phyloP scores from a whole-genome alignment of 257 asterid genomes.

The Penstemon eatonii region DNA sequence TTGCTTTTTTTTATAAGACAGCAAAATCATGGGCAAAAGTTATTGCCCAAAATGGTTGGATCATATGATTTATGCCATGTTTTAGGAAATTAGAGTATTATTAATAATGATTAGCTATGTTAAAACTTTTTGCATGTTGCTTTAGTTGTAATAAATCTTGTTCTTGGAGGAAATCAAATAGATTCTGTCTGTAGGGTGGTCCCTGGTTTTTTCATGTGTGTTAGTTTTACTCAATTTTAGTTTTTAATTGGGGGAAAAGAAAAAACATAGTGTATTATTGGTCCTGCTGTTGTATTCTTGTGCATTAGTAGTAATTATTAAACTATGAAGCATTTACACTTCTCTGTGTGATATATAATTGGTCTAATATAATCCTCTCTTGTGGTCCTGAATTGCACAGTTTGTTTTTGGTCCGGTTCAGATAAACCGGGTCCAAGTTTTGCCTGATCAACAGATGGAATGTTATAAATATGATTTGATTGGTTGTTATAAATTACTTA shows the following conservation, averaged over 20 bases:
- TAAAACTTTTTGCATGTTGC: constrained; percentile 3
- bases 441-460: not conserved
- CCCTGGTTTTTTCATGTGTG: constrained; percentile 34
- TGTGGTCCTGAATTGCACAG: constrained; percentile 9
- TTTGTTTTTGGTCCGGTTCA: not conserved
- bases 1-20: constrained; percentile 21
- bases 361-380: not conserved
- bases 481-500: too few species aligned
- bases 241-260: not conserved
- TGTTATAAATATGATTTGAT: not conserved
- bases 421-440: not conserved
- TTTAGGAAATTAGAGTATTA: constrained; percentile 30
- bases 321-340: constrained; percentile 17
- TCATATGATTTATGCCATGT: constrained; percentile 34
- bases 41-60: constrained; percentile 40
- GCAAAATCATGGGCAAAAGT: constrained; percentile 23
- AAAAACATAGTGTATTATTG: constrained; percentile 31
- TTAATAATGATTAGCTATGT: constrained; percentile 26
- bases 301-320: constrained; percentile 3
- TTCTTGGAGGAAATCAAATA: constrained; percentile 30
- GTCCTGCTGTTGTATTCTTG: not conserved
- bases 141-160: constrained; percentile 23
- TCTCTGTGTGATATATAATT: constrained; percentile 17
- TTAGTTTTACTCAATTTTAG: not conserved
- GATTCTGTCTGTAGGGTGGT: constrained; percentile 52